Conservation (phyloP, 164 flowering plant species). For the Cinnamomum chago region DNA sequence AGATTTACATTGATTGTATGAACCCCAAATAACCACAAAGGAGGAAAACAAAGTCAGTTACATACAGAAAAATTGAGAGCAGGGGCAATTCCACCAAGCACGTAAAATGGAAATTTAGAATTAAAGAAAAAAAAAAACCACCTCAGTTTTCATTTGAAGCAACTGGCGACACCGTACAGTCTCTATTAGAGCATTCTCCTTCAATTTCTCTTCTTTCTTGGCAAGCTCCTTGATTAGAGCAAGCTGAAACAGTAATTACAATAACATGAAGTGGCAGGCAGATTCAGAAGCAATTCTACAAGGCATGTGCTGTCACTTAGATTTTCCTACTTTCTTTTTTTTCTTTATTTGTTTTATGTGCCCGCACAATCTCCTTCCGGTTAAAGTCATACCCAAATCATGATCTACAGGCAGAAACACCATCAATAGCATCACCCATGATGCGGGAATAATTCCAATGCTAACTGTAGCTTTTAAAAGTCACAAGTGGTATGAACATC, state of each 20-base stretch:
- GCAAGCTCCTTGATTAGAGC: constrained; percentile 43
- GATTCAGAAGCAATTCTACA: not conserved
- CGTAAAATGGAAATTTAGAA: not conserved
- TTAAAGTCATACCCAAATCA: not conserved
- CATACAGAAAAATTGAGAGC: not conserved
- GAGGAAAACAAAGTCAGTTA: too few relatives aligned
- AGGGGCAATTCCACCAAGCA: not conserved
- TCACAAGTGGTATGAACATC: not conserved
- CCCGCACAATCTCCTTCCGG: too few relatives aligned
- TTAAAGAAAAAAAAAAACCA: constrained; percentile 10
- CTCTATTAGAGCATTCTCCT: constrained; percentile 48
- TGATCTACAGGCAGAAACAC: not conserved
- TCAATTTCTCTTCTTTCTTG: constrained; percentile 40
- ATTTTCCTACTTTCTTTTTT: too few relatives aligned
- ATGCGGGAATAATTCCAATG: not conserved
- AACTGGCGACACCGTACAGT: constrained; percentile 30
- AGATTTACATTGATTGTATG: not conserved
- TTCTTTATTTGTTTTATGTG: too few relatives aligned
- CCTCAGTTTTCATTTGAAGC: constrained; percentile 61
- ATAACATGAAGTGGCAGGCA: not conserved
- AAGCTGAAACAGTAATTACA: constrained; percentile 33
- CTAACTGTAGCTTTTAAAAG: not conserved
- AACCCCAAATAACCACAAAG: not conserved
- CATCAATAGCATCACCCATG: not conserved
- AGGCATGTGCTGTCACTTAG: not conserved